Evolutionary conservation across 192 early-diverging fungal species (phyloP), one percentile per base, ranked within the genome.

Genomic region (Linderina pennispora): DNA sequence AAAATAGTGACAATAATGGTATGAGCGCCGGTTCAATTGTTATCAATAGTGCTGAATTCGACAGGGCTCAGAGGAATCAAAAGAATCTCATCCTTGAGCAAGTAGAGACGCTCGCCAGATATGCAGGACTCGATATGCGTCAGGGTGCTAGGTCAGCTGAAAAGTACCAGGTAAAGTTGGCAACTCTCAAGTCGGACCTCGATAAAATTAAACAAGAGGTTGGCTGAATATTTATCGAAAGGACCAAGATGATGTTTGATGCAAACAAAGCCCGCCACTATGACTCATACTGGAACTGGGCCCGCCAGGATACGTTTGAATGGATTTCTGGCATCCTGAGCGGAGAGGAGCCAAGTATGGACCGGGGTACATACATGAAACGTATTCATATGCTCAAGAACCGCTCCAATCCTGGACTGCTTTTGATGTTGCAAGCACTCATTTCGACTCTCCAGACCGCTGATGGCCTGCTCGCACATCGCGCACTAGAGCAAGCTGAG

Each of bases 241-340:
- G 94, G 20, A 89, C 91, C 60, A 75, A 74, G 32, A 87, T 90
- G 3, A 38, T 70, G 2, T 94, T 97, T 58, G 83, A 80, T 43
- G 62, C 66, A 10, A 75, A 81, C 51, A 97, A 91, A 74, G 89
- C 83, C 25, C 86, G 94, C 36, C 76, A 51, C 23, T 97, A 88
- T 62, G 91, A 97, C 54, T 97, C 94, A 36, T 83, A 85, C 80
- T 97, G 94, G 94, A 94, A 94, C 77, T 97, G 94, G 92, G 77
- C 90, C 37, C 65, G 45, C 38, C 70, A 65, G 47, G 61, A 40
- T 21, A 57, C 40, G 40, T 77, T 45, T 55, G 55, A 39, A 23
- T 26, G 37, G 45, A 89, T 88, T 54, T 92, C 90, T 55, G 60
- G 82, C 89, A 40, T 45, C 85, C 82, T 58, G 85, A 79, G 44